phyloP scores from a whole-genome alignment of 1,284 basidiomycete species.

The Peniophora sp. region DNA sequence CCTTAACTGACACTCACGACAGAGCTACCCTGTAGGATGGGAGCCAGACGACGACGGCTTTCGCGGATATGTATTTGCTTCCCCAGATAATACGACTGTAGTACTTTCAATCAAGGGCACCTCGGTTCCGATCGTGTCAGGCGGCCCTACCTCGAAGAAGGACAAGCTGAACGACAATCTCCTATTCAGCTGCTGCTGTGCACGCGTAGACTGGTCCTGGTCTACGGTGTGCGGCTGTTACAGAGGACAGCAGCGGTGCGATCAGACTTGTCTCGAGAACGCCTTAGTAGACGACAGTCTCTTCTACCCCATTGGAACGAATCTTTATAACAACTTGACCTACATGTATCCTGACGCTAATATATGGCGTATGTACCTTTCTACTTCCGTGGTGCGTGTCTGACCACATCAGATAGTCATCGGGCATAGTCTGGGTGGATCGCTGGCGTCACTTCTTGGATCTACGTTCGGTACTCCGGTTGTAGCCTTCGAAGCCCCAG shows the following conservation, averaged over 20 bases:
- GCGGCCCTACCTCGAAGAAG: slow-evolving; percentile 82
- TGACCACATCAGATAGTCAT: slow-evolving; percentile 34
- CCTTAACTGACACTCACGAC: background rate
- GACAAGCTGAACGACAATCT: slow-evolving; percentile 96
- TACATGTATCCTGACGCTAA: slow-evolving; percentile 90
- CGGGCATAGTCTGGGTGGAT: slow-evolving; percentile 86
- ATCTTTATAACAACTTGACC: slow-evolving; percentile 90
- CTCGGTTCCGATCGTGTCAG: slow-evolving; percentile 66
- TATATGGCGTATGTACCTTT: slow-evolving; percentile 58
- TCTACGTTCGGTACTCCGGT: slow-evolving; percentile 90
- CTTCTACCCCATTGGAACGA: slow-evolving; percentile 86
- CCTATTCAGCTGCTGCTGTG: slow-evolving; percentile 96
- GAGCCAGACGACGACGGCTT: slow-evolving; percentile 82
- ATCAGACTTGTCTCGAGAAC: slow-evolving; percentile 74
- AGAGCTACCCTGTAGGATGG: slow-evolving; percentile 90
- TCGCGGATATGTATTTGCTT: slow-evolving; percentile 86
- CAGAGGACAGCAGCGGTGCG: slow-evolving; percentile 75
- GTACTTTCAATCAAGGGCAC: slow-evolving; percentile 95
- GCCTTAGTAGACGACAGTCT: slow-evolving; percentile 79
- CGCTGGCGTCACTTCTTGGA: slow-evolving; percentile 78
- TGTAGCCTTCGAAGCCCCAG: slow-evolving; percentile 90
- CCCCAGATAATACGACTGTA: slow-evolving; percentile 76
- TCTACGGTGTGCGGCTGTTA: slow-evolving; percentile 92
- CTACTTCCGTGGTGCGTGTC: background rate
- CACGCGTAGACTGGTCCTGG: slow-evolving; percentile 92